Evolutionary conservation across 140 eudicot genomes (phyloP), one percentile per base, ranked within the genome.

Genomic region (Oenanthe javanica): DNA sequence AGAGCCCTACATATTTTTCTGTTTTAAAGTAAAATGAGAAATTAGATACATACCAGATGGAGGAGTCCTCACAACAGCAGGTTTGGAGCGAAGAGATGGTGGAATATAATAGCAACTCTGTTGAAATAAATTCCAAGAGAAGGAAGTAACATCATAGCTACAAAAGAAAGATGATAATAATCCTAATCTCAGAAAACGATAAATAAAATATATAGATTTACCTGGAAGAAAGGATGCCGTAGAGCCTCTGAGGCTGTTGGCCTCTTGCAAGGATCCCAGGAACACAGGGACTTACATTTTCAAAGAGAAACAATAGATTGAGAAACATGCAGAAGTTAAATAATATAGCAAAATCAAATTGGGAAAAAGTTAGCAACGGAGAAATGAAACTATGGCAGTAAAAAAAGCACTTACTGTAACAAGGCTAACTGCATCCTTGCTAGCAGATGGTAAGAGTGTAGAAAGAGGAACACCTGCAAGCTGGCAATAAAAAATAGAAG

Each of bases 181-280:
- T 50, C 50, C 42, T 27, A 31, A 69, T 5, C 21, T 40, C 42
- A 69, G 47, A 36, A 13, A 14, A 18, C 11, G 4, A 69, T 21
- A 15, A 36, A 14, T 31, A 15, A 6, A 14, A 14, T 1, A 69
- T 69, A 27, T 42, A 2, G 50, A 64, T 16, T 55, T 74, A 94
- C 99, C 99, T 94, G 96, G 83, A 94, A 94, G 86, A 94, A 94
- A 77, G 97, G 98, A 86, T 95, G 99, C 73, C 91, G 99, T 87
- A 95, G 97, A 75, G 89, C 98, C 86, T 95, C 99, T n/a, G 80
- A 73, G 66, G 98, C 98, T 66, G 98, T 88, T 48, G 98, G 99
- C 88, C 99, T 88, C 92, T 91, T 93, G 84, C 89, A 80, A 61
- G 99, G 99, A 87, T 96, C 96, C 99, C 99, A 96, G 10, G 94